phyloP scores from a whole-genome alignment of 345 rosid genomes.

The Dipteronia sinensis region DNA sequence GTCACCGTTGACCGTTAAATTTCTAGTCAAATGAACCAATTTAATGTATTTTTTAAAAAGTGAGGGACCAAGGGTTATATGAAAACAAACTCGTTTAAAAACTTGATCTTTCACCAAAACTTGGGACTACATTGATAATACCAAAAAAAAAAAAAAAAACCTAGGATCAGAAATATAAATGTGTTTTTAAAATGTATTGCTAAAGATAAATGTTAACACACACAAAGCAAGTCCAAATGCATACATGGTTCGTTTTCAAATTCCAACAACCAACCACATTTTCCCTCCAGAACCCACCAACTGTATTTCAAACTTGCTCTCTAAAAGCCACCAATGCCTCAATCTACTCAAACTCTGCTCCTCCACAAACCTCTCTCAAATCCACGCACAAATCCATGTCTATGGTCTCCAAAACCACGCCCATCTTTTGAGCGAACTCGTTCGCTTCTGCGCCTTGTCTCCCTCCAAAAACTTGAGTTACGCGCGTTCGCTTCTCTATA shows the following conservation, averaged over 20 bases:
- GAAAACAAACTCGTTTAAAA: no score
- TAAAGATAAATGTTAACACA: no score
- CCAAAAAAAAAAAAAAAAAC: no score
- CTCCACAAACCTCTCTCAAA: slow-evolving; percentile 49
- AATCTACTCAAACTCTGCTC: slow-evolving; percentile 53
- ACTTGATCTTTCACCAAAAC: no score
- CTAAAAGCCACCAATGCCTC: slow-evolving; percentile 51
- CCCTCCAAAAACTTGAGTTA: slow-evolving; percentile 40
- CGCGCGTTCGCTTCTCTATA: slow-evolving; percentile 48
- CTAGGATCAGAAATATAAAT: no score
- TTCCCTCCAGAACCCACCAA: slow-evolving; percentile 21
- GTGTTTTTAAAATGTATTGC: no score
- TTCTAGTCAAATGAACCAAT: no score
- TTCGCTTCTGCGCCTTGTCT: slow-evolving; percentile 55
- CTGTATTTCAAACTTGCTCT: slow-evolving; percentile 34
- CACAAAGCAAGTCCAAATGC: background rate
- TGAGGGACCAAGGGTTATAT: no score
- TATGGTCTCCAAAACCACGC: slow-evolving; percentile 52
- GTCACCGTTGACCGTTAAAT: no score
- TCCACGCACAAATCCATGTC: slow-evolving; percentile 61
- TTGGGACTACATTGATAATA: no score
- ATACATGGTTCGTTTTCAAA: slow-evolving; percentile 26
- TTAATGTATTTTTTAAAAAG: no score
- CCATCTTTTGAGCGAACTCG: slow-evolving; percentile 51
- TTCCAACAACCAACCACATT: slow-evolving; percentile 24